Base-by-base conservation (phyloP, 2,329 filamentous ascomycete species). In the Raffaelea ambrosiae region DNA sequence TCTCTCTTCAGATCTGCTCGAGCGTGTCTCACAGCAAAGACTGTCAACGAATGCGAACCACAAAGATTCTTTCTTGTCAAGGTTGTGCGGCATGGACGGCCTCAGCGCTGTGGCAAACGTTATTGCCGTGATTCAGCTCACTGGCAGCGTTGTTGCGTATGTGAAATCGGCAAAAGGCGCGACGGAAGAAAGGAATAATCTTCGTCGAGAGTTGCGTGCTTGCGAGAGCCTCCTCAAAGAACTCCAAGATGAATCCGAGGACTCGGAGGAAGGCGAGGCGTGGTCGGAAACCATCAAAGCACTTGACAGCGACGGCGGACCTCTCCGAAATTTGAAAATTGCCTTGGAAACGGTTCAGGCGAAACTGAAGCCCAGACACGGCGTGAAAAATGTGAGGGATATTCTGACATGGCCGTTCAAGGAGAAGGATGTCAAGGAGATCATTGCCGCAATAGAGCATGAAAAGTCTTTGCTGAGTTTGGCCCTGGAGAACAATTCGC, bases 341-440 rank as follows among this genome's bases (percentile, higher is more conserved):
- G 26, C 7, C 26, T 7, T 29, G 7, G 7, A 13, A 7, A 7
- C 7, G 7, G 13, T 29, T 13, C 7, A 29, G 7, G 26, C 26
- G 7, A 29, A 29, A 13, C 26, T 29, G 26, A 7, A 13, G 7
- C 26, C 26, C 26, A 7, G 8, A 53, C 50, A 23, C 4, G 51
- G 56, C 14, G 18, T 38, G 13, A 26, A 40, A 7, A 53, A 52
- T 40, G 42, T 40, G 13, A 3, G 48, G 1, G 16, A 45, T 10
- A 14, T 20, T 4, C 31, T 56, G 23, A 56, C 48, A 40, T 57
- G 55, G 55, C 55, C 55, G 9, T 54, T 59, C 18, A 36, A 51
- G 2, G 54, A 55, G 46, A 51, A 55, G 16, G 53, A 58, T 11
- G 33, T 58, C 11, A 44, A 42, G 57, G 64, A 50, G 45, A 42